phyloP scores from a whole-genome alignment of 2,329 filamentous ascomycete species.

The Talaromyces sp. region DNA sequence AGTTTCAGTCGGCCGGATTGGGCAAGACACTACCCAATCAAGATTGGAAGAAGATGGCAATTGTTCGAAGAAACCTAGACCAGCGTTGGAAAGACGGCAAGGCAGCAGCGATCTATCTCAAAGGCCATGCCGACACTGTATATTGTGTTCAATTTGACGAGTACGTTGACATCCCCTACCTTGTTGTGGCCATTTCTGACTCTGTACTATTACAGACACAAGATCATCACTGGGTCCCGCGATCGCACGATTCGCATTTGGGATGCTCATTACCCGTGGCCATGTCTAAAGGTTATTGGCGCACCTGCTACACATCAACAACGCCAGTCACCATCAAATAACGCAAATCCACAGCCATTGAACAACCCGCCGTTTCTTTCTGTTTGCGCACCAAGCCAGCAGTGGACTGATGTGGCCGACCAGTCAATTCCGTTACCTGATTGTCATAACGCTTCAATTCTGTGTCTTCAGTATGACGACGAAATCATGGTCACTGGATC shows the following conservation, averaged over 20 bases:
- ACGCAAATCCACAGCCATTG: conserved; percentile 33
- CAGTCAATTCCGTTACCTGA: conserved; percentile 37
- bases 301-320: conserved; percentile 31
- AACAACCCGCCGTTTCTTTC: conserved; percentile 44
- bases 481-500: conserved; percentile 92
- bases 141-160: conserved; percentile 99
- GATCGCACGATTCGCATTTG: conserved; percentile 95
- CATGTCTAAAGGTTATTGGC: conserved; percentile 82
- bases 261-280: conserved; percentile 79
- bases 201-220: conserved; percentile 56
- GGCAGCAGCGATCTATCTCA: conserved; percentile 80
- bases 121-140: conserved; percentile 91
- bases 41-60: conserved; percentile 84
- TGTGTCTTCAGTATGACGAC: conserved; percentile 93
- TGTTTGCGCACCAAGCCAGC: conserved; percentile 51
- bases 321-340: conserved; percentile 8
- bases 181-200: not conserved
- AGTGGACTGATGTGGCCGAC: conserved; percentile 52
- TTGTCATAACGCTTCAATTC: conserved; percentile 86
- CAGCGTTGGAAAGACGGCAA: conserved; percentile 74
- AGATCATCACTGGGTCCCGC: conserved; percentile 93
- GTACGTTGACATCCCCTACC: conserved; percentile 51
- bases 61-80: conserved; percentile 71
- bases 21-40: conserved; percentile 58
- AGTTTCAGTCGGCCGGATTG: conserved; percentile 50